Conservation (phyloP, 345 rosid genomes). For the Syzygium aromaticum region DNA sequence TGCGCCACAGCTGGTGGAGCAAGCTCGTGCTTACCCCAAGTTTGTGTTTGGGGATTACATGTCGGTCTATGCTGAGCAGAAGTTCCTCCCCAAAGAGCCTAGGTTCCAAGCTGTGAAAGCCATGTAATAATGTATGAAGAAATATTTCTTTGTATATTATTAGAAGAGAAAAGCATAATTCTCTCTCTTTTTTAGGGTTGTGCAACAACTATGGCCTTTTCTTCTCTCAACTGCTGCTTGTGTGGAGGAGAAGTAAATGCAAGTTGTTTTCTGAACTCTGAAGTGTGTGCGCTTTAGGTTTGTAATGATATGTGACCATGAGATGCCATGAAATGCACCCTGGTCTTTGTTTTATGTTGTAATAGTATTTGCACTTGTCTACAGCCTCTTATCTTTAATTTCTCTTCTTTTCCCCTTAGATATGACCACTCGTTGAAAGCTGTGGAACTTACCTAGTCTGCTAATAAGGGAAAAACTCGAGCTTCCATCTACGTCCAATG, state of each 20-base stretch:
- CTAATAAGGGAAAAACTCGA: not conserved
- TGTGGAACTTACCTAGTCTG: not conserved
- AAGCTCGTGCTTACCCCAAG: conserved; percentile 37
- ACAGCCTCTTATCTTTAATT: not conserved
- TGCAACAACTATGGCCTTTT: not conserved
- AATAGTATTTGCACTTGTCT: not conserved
- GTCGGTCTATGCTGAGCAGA: conserved; percentile 75
- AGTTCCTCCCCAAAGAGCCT: conserved; percentile 83
- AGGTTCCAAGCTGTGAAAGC: conserved; percentile 52
- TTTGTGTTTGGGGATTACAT: conserved; percentile 92
- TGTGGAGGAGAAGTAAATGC: not conserved
- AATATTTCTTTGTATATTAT: not conserved
- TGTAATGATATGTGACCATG: not conserved
- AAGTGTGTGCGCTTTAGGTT: not conserved
- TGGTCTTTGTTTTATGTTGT: not conserved
- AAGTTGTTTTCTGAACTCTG: not conserved
- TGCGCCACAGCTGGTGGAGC: conserved; percentile 25
- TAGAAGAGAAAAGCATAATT: not conserved
- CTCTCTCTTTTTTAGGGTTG: not conserved
- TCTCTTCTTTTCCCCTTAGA: not conserved
- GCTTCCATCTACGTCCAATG: not conserved
- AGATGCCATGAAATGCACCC: not conserved
- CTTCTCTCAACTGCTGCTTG: not conserved
- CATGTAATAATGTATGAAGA: not conserved
- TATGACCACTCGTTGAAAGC: not conserved